Conservation (phyloP, 441 rosid genomes). For the Flueggea neowawraea region DNA sequence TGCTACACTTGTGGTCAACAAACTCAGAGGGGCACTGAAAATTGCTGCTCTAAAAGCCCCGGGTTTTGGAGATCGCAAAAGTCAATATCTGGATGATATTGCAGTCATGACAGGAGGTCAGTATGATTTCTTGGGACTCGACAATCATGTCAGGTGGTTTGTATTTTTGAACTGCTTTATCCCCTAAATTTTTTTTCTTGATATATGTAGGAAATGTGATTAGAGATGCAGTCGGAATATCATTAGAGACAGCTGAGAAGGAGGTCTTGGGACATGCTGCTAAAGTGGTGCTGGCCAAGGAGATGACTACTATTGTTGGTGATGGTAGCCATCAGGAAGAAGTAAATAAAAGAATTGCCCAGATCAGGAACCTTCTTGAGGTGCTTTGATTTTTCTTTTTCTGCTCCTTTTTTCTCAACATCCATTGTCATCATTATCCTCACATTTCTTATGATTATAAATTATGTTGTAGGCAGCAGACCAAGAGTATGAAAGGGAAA, state of each 20-base stretch:
- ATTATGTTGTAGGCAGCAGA: conserved; percentile 61
- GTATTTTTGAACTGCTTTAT: neutral
- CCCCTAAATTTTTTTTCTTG: neutral
- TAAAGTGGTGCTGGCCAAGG: conserved; percentile 89
- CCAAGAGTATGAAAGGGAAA: conserved; percentile 92
- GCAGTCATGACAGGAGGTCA: conserved; percentile 89
- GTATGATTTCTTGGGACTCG: neutral
- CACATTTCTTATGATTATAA: neutral
- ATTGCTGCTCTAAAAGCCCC: conserved; percentile 99
- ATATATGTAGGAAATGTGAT: conserved; percentile 63
- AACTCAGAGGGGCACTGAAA: conserved; percentile 86
- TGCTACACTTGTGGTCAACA: conserved; percentile 97
- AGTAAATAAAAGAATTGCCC: conserved; percentile 78
- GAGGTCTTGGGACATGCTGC: conserved; percentile 82
- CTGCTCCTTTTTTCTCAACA: neutral
- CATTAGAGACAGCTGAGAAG: conserved; percentile 77
- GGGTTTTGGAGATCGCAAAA: conserved; percentile 96
- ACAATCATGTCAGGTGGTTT: neutral
- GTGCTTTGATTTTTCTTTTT: conserved; percentile 17
- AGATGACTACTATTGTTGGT: conserved; percentile 74
- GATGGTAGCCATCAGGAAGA: conserved; percentile 90
- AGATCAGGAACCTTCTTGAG: conserved; percentile 82
- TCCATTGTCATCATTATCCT: neutral
- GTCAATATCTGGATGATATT: conserved; percentile 94
- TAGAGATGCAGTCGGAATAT: conserved; percentile 84